Evolutionary conservation across 345 rosid species (phyloP).

Genomic region (Combretum micranthum): DNA sequence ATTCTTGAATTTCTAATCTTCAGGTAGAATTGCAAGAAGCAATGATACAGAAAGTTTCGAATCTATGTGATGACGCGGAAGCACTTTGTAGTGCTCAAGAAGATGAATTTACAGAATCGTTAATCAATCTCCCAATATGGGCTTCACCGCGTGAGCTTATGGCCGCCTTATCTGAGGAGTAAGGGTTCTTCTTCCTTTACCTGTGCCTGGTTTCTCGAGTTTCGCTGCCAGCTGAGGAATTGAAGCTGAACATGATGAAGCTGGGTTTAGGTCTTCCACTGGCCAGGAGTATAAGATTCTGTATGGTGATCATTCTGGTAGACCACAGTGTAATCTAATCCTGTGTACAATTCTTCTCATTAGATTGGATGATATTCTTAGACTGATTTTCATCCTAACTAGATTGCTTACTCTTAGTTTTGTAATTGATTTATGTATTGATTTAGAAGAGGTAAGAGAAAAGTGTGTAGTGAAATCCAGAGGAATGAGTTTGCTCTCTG

Average conservation of each 20-base stretch:
- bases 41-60: slow-evolving; percentile 37
- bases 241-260: too few relatives aligned
- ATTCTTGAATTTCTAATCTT: slow-evolving; percentile 6
- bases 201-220: not conserved
- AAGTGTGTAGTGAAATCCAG: not conserved
- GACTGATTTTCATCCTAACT: not conserved
- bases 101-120: slow-evolving; percentile 31
- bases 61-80: slow-evolving; percentile 62
- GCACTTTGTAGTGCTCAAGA: slow-evolving; percentile 43
- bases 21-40: slow-evolving; percentile 70
- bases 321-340: slow-evolving; percentile 2
- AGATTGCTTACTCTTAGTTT: not conserved
- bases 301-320: not conserved
- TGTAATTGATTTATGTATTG: not conserved
- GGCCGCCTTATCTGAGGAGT: slow-evolving; percentile 56
- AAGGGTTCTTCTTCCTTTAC: slow-evolving; percentile 13
- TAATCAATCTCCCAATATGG: slow-evolving; percentile 67
- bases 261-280: too few relatives aligned
- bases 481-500: too few relatives aligned
- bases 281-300: not conserved
- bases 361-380: not conserved
- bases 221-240: too few relatives aligned
- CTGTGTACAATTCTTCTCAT: not conserved
- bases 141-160: slow-evolving; percentile 56
- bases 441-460: not conserved